Percentiles rank a stretch among this genome's conserved stretches.
Conservation (phyloP, 257 asterid species). For the Mentha longifolia region DNA sequence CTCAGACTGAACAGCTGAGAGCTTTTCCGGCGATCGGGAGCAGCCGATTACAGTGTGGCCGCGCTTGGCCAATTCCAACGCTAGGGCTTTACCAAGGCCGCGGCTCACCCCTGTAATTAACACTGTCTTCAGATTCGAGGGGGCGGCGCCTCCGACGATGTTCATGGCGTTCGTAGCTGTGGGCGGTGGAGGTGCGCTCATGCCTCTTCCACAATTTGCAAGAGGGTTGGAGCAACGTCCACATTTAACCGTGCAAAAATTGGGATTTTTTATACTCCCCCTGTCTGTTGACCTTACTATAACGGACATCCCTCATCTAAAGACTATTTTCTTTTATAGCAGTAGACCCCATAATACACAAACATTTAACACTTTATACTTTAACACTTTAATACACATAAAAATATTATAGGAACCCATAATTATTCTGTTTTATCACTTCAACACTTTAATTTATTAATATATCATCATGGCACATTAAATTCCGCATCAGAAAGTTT, state of each 20-base stretch:
- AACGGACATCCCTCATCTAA: too few relatives aligned
- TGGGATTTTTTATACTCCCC: too few relatives aligned
- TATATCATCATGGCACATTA: too few relatives aligned
- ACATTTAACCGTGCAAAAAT: not conserved
- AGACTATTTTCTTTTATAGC: too few relatives aligned
- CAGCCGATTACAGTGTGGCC: slow-evolving; percentile 94
- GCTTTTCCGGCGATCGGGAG: slow-evolving; percentile 81
- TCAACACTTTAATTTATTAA: too few relatives aligned
- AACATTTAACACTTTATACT: too few relatives aligned
- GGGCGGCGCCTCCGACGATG: slow-evolving; percentile 42
- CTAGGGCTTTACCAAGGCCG: slow-evolving; percentile 94
- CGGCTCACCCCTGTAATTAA: slow-evolving; percentile 89
- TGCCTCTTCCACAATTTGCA: slow-evolving; percentile 29
- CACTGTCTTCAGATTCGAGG: slow-evolving; percentile 51
- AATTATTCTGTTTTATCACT: too few relatives aligned
- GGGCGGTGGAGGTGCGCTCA: slow-evolving; percentile 47
- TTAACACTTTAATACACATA: too few relatives aligned
- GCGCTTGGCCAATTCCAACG: slow-evolving; percentile 79
- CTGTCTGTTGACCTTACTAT: too few relatives aligned
- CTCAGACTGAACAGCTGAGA: slow-evolving; percentile 70
- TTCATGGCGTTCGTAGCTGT: slow-evolving; percentile 40
- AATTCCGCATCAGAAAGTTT: too few relatives aligned
- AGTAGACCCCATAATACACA: too few relatives aligned
- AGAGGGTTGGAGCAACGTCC: not conserved
- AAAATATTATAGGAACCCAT: too few relatives aligned